Conservation (phyloP, 164 flowering plant species). For the Saururus chinensis region DNA sequence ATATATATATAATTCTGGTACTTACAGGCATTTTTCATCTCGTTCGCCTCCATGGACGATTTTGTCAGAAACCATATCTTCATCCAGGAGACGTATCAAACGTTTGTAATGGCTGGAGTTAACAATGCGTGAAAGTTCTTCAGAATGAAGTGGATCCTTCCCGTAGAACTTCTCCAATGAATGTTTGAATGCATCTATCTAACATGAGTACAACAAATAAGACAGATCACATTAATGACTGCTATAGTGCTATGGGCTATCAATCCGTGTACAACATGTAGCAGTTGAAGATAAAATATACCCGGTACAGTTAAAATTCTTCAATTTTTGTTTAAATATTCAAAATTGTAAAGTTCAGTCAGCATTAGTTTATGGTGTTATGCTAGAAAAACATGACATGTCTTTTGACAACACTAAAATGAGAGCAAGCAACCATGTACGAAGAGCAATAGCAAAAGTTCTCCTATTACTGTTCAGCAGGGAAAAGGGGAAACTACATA, state of each 20-base stretch:
- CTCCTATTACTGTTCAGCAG: neutral
- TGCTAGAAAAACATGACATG: too few species aligned
- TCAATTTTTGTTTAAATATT: too few species aligned
- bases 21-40: slow-evolving; percentile 53
- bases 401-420: too few species aligned
- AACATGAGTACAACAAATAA: slow-evolving; percentile 4
- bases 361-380: too few species aligned
- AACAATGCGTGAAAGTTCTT: slow-evolving; percentile 73
- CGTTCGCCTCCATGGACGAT: slow-evolving; percentile 73
- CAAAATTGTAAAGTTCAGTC: too few species aligned
- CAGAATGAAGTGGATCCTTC: slow-evolving; percentile 54
- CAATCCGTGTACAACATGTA: too few species aligned
- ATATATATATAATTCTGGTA: slow-evolving; percentile 1
- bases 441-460: too few species aligned
- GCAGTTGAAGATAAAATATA: too few species aligned
- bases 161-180: slow-evolving; percentile 64
- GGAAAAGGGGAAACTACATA: neutral
- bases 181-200: slow-evolving; percentile 54
- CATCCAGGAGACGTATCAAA: slow-evolving; percentile 58
- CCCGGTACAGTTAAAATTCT: too few species aligned
- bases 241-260: too few species aligned
- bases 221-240: slow-evolving; percentile 2
- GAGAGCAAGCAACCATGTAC: too few species aligned
- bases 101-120: slow-evolving; percentile 66
- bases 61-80: slow-evolving; percentile 61